phyloP scores from a whole-genome alignment of 371 early-diverging fungal genomes.

The Mortierella sp. region DNA sequence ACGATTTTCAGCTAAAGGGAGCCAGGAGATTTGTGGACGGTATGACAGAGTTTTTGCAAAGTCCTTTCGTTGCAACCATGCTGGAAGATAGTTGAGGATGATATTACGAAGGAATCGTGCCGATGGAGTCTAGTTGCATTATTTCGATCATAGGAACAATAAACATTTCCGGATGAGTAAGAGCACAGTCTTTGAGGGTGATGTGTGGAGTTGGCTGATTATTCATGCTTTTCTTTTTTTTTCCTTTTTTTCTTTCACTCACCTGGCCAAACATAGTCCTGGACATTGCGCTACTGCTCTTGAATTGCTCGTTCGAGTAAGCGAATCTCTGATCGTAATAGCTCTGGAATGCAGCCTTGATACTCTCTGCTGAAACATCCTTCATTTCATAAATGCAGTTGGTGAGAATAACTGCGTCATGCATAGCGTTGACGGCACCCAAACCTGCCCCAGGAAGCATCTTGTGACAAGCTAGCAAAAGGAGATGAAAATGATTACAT shows the following conservation, averaged over 20 bases:
- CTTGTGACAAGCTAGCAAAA: constrained; percentile 18
- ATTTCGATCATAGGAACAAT: background rate
- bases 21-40: constrained; percentile 19
- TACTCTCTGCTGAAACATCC: background rate
- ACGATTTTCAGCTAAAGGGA: constrained; percentile 1
- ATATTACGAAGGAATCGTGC: constrained; percentile 12
- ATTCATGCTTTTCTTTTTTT: background rate
- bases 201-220: no score
- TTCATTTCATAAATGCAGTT: background rate
- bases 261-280: constrained; percentile 10
- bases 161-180: background rate
- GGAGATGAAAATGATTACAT: background rate
- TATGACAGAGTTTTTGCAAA: constrained; percentile 11
- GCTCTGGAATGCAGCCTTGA: background rate
- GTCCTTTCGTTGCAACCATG: background rate
- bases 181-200: no score
- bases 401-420: constrained; percentile 2
- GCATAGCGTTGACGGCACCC: constrained; percentile 11
- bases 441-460: constrained; percentile 15
- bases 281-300: constrained; percentile 6
- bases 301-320: constrained; percentile 4
- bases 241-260: background rate
- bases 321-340: background rate
- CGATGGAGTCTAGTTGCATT: constrained; percentile 8
- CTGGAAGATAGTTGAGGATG: constrained; percentile 21